These are phyloP conservation scores for Sanghuangporus baumii DNA, from an alignment of 1,284 basidiomycete genomes.

Conservation along the genomic window DNA sequence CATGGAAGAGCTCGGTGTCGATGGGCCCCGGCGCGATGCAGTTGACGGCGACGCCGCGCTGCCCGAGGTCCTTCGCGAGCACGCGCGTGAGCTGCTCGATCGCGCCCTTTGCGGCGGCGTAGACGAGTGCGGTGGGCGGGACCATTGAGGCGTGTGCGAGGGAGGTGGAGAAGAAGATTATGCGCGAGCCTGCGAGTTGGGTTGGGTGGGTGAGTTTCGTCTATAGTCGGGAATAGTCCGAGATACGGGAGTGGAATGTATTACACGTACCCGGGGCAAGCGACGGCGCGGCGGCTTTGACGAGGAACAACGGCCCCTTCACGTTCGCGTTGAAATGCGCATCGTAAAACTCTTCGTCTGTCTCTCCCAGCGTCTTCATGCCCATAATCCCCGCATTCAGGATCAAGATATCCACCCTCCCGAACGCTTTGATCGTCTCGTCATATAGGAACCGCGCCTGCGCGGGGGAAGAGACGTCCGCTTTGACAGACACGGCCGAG, in stretches of 20 bases:
- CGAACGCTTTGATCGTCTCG: conserved; percentile 35
- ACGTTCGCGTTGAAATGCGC: conserved; percentile 48
- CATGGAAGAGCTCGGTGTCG: conserved; percentile 48
- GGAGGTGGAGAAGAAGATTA: conserved; percentile 52
- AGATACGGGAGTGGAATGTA: no score
- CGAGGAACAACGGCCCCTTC: conserved; percentile 52
- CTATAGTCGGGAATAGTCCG: no score
- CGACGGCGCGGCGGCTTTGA: conserved; percentile 38
- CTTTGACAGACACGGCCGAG: conserved; percentile 45
- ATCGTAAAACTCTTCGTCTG: conserved; percentile 47
- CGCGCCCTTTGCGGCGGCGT: conserved; percentile 51
- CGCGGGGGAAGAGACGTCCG: conserved; percentile 34
- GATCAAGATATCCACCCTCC: conserved; percentile 49
- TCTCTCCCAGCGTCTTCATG: conserved; percentile 36
- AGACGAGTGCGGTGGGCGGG: conserved; percentile 43
- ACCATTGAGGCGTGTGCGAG: conserved; percentile 40
- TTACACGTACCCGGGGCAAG: conserved; percentile 38
- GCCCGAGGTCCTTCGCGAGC: conserved; percentile 50
- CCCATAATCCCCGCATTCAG: conserved; percentile 52
- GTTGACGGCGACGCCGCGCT: conserved; percentile 51
- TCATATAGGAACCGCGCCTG: conserved; percentile 28
- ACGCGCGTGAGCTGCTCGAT: conserved; percentile 55
- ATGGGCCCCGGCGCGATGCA: conserved; percentile 49
- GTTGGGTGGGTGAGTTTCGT: no score
- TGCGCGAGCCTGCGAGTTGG: conserved; percentile 38